Conservation (phyloP, 1,139 yeast species). For the Candida sp. region DNA sequence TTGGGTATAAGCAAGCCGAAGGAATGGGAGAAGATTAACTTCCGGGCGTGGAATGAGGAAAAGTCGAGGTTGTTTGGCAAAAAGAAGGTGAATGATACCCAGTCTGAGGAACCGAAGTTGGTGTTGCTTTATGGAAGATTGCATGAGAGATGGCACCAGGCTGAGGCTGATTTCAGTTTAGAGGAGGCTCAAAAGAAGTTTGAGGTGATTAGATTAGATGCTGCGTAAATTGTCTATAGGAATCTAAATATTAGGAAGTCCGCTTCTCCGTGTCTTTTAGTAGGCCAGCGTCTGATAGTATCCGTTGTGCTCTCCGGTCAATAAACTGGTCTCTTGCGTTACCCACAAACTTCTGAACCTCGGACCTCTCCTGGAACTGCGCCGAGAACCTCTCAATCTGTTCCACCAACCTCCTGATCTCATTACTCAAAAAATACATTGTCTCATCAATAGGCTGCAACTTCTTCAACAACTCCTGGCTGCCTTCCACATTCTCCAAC, state of each 20-base stretch:
- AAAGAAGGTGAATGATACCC: slow-evolving; percentile 25
- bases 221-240: no score
- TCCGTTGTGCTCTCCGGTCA: slow-evolving; percentile 7
- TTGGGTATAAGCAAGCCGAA: slow-evolving; percentile 34
- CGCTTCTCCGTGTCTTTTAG: background rate
- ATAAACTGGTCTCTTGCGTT: slow-evolving; percentile 32
- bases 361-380: slow-evolving; percentile 18
- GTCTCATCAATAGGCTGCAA: slow-evolving; percentile 60
- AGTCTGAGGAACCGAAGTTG: slow-evolving; percentile 42
- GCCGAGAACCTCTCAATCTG: slow-evolving; percentile 39
- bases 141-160: slow-evolving; percentile 43
- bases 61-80: slow-evolving; percentile 47
- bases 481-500: slow-evolving; percentile 17
- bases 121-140: slow-evolving; percentile 40
- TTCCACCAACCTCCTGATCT: slow-evolving; percentile 41
- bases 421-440: slow-evolving; percentile 46
- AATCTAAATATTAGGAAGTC: no score
- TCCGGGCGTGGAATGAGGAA: slow-evolving; percentile 40
- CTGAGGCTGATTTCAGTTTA: slow-evolving; percentile 19
- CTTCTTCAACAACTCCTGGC: slow-evolving; percentile 36
- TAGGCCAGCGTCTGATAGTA: slow-evolving; percentile 1
- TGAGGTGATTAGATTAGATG: slow-evolving; percentile 17
- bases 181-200: slow-evolving; percentile 21
- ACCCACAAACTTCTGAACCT: slow-evolving; percentile 24
- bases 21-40: slow-evolving; percentile 41